phyloP scores from a whole-genome alignment of 2,329 filamentous ascomycete genomes.

The Trichoderma endophyticum region DNA sequence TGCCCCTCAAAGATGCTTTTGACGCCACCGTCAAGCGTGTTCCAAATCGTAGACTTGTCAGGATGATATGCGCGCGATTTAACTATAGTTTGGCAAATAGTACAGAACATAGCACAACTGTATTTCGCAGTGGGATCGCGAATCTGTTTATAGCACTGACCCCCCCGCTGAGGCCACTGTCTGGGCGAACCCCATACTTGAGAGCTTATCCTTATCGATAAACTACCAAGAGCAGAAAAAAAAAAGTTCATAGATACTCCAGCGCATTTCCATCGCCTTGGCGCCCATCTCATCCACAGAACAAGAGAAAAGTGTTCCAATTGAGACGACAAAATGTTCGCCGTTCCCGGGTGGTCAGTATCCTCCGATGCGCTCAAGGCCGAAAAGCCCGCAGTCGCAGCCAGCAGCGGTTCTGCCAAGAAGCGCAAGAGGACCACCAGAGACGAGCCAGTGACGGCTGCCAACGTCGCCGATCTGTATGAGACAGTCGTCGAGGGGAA shows the following conservation, averaged over 20 bases:
- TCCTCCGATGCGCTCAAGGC: conserved; percentile 67
- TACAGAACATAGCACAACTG: too few species aligned
- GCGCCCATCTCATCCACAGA: neutral
- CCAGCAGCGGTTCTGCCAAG: conserved; percentile 41
- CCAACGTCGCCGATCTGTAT: conserved; percentile 76
- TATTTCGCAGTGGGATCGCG: neutral
- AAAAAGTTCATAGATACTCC: neutral
- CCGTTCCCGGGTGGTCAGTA: conserved; percentile 89
- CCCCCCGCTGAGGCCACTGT: neutral
- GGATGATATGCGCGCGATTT: neutral
- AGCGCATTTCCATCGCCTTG: neutral
- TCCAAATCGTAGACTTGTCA: too few species aligned
- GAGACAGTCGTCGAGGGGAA: conserved; percentile 74
- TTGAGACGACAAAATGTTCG: conserved; percentile 66
- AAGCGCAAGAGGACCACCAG: conserved; percentile 51
- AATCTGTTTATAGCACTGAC: neutral
- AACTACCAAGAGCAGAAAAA: neutral
- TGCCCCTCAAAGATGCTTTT: neutral
- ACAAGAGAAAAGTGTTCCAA: neutral
- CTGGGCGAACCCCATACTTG: neutral
- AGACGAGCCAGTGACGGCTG: conserved; percentile 54
- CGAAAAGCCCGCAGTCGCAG: conserved; percentile 49
- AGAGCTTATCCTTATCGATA: conserved; percentile 5
- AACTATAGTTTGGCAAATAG: too few species aligned
- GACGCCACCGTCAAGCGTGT: too few species aligned